phyloP scores from a whole-genome alignment of 441 rosid genomes.

The Cnidoscolus chayamansa region DNA sequence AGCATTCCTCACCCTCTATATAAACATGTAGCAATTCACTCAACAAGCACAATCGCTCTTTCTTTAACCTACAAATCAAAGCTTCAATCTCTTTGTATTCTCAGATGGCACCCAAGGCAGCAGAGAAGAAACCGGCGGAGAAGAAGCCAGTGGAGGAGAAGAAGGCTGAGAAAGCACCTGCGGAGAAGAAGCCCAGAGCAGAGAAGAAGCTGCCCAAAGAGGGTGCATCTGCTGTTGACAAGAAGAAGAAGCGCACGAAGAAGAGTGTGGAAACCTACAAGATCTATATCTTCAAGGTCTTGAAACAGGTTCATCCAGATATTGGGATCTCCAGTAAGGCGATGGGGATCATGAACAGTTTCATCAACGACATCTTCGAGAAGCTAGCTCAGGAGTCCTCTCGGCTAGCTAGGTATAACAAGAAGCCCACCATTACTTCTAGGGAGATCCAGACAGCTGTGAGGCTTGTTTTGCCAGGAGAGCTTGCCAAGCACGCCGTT shows the following conservation, averaged over 20 bases:
- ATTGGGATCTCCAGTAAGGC: slow-evolving; percentile 27
- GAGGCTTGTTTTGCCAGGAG: slow-evolving; percentile 22
- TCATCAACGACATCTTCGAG: slow-evolving; percentile 26
- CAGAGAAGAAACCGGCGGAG: slow-evolving; percentile 22
- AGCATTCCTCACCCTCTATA: not conserved
- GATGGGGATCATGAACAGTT: slow-evolving; percentile 27
- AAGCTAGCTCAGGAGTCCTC: slow-evolving; percentile 25
- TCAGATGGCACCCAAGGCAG: slow-evolving; percentile 19
- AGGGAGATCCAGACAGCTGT: slow-evolving; percentile 27
- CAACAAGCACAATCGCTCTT: no score
- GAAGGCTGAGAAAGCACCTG: slow-evolving; percentile 24
- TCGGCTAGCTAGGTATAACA: slow-evolving; percentile 25
- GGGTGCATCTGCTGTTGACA: slow-evolving; percentile 19
- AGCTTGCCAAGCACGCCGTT: slow-evolving; percentile 26
- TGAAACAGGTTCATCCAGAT: slow-evolving; percentile 25
- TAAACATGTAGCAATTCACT: not conserved
- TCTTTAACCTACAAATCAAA: not conserved
- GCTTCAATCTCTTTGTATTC: not conserved
- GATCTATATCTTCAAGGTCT: slow-evolving; percentile 22
- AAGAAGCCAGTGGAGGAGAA: slow-evolving; percentile 24
- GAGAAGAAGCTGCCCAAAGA: slow-evolving; percentile 27
- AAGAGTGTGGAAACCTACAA: slow-evolving; percentile 28
- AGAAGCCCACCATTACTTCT: slow-evolving; percentile 25
- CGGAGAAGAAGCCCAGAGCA: slow-evolving; percentile 28
- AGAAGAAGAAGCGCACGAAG: slow-evolving; percentile 26